phyloP scores from a whole-genome alignment of 2,329 filamentous ascomycete genomes.

The Botrytis hyacinthi region DNA sequence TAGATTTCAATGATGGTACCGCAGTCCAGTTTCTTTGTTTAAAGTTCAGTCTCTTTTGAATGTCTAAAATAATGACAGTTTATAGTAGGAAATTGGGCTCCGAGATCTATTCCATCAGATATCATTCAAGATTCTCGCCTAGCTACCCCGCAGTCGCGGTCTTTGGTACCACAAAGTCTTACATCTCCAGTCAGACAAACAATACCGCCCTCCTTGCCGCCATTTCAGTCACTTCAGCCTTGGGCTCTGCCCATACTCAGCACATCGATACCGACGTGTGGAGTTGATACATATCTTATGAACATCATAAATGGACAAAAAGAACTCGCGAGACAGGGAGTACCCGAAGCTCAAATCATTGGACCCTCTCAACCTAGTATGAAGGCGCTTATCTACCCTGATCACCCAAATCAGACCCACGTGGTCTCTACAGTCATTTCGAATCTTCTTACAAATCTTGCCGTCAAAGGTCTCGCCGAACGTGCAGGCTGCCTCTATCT shows the following conservation, averaged over 20 bases:
- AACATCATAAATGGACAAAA: constrained; percentile 42
- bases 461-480: constrained; percentile 25
- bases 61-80: neutral
- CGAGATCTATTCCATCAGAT: constrained; percentile 6
- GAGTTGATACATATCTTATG: constrained; percentile 40
- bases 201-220: neutral
- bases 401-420: constrained; percentile 33
- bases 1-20: constrained; percentile 12
- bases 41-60: neutral
- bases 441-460: constrained; percentile 29
- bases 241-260: constrained; percentile 41
- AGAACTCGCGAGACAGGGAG: constrained; percentile 36
- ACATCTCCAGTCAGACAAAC: neutral
- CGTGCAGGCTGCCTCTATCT: constrained; percentile 28
- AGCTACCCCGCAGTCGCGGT: neutral
- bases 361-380: constrained; percentile 41
- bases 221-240: constrained; percentile 13
- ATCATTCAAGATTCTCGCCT: neutral
- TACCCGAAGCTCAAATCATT: constrained; percentile 36
- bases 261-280: constrained; percentile 37
- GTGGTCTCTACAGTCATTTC: constrained; percentile 36
- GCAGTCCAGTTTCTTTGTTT: neutral
- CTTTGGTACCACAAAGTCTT: neutral
- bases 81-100: constrained; percentile 16
- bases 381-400: constrained; percentile 39